Conservation (phyloP, 495 filamentous ascomycete genomes). For the Oidiodendron maius region DNA sequence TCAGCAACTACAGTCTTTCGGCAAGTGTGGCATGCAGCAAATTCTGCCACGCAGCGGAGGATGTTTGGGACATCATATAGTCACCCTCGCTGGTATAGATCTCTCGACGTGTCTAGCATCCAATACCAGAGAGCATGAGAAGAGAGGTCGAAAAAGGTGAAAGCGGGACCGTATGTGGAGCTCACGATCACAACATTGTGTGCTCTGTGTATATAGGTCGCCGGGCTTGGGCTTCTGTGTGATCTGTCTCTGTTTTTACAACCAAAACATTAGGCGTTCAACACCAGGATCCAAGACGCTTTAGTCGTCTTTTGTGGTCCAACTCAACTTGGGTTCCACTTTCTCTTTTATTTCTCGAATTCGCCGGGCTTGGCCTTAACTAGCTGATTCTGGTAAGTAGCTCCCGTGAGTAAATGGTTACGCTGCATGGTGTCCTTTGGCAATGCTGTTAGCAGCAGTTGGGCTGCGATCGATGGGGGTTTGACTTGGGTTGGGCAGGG, state of each 20-base stretch:
- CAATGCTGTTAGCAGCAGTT: not conserved
- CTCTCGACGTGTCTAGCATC: not conserved
- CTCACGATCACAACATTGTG: slow-evolving; percentile 51
- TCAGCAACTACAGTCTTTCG: slow-evolving; percentile 95
- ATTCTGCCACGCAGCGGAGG: slow-evolving; percentile 97
- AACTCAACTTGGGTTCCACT: slow-evolving; percentile 63
- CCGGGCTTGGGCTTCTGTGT: slow-evolving; percentile 38
- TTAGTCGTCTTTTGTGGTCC: slow-evolving; percentile 56
- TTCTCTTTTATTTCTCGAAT: slow-evolving; percentile 25
- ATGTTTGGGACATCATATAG: slow-evolving; percentile 89
- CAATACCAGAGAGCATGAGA: slow-evolving; percentile 5
- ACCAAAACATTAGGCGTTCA: slow-evolving; percentile 75
- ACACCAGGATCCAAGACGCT: slow-evolving; percentile 69
- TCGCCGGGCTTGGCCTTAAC: not conserved
- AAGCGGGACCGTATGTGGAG: slow-evolving; percentile 27
- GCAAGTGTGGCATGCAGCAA: slow-evolving; percentile 98
- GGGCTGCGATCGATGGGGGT: not conserved
- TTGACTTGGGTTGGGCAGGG: not conserved
- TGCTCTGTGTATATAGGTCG: slow-evolving; percentile 22
- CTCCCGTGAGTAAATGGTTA: too few relatives aligned
- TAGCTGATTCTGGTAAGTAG: not conserved
- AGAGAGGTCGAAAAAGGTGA: slow-evolving; percentile 22
- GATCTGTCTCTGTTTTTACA: slow-evolving; percentile 72
- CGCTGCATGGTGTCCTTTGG: not conserved
- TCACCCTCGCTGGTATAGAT: slow-evolving; percentile 8